A percentile compares a stretch with the other conserved stretches of the same genome.
phyloP scores from a whole-genome alignment of 345 rosid genomes.

The Populus ilicifolia region DNA sequence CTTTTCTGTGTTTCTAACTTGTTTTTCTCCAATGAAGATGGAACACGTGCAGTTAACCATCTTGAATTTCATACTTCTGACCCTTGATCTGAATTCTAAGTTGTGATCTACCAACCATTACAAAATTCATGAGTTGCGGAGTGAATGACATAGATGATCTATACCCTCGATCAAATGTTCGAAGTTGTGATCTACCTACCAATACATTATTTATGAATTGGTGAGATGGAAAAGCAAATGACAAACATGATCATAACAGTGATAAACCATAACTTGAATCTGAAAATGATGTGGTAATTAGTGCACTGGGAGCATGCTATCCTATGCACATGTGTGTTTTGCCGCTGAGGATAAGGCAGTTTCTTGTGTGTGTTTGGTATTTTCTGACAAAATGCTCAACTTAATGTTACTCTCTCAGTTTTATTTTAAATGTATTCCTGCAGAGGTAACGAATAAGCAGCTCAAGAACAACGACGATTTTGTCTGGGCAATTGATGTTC shows the following conservation, averaged over 20 bases:
- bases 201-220: background rate
- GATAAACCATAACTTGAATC: background rate
- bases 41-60: background rate
- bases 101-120: too few species aligned
- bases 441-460: constrained; percentile 69
- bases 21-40: background rate
- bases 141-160: too few species aligned
- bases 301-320: background rate
- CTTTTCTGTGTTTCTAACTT: background rate
- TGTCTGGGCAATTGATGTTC: constrained; percentile 78
- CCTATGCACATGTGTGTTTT: background rate
- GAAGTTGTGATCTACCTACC: background rate
- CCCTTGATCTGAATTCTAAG: too few species aligned
- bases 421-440: background rate
- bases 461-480: constrained; percentile 76
- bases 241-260: background rate
- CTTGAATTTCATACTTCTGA: background rate
- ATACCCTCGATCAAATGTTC: background rate
- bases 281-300: background rate
- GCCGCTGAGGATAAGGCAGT: background rate
- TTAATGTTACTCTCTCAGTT: background rate
- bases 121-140: too few species aligned
- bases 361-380: background rate
- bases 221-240: background rate
- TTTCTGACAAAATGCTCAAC: background rate